phyloP scores from a whole-genome alignment of 768 basidiomycete genomes.

The Collybia sp. region DNA sequence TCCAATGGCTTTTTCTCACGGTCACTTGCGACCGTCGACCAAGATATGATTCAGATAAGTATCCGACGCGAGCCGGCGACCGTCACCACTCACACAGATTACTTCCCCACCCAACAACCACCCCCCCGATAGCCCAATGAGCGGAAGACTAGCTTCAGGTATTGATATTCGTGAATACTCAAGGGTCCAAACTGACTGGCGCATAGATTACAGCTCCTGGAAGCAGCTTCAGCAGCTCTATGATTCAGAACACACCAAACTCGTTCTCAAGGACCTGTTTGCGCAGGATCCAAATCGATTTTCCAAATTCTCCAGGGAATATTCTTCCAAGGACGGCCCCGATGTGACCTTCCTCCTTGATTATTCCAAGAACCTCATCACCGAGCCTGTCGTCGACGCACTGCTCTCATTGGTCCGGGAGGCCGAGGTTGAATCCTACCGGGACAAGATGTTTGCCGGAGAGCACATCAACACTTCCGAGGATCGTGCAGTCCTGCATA shows the following conservation, averaged over 20 bases:
- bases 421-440: constrained; percentile 76
- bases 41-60: too few relatives aligned
- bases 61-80: too few relatives aligned
- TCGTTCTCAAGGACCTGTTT: constrained; percentile 92
- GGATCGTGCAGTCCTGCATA: constrained; percentile 93
- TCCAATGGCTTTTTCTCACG: too few relatives aligned
- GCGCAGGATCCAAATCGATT: constrained; percentile 85
- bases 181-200: not conserved
- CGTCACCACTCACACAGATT: too few relatives aligned
- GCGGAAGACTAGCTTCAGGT: constrained; percentile 64
- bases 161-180: not conserved
- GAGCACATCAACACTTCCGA: constrained; percentile 99
- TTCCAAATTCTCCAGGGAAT: constrained; percentile 75
- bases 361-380: constrained; percentile 96
- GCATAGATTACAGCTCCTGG: constrained; percentile 83
- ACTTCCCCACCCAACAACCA: not conserved
- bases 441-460: constrained; percentile 93
- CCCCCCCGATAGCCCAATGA: constrained; percentile 34
- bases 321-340: constrained; percentile 60
- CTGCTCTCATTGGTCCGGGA: constrained; percentile 82
- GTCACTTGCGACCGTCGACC: too few relatives aligned
- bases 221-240: constrained; percentile 85
- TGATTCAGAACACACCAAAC: constrained; percentile 62
- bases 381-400: constrained; percentile 71
- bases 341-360: constrained; percentile 85